Evolutionary conservation across 257 asterid species (phyloP), one percentile per base, ranked within the genome.

Genomic region (Nicotiana undulata): DNA sequence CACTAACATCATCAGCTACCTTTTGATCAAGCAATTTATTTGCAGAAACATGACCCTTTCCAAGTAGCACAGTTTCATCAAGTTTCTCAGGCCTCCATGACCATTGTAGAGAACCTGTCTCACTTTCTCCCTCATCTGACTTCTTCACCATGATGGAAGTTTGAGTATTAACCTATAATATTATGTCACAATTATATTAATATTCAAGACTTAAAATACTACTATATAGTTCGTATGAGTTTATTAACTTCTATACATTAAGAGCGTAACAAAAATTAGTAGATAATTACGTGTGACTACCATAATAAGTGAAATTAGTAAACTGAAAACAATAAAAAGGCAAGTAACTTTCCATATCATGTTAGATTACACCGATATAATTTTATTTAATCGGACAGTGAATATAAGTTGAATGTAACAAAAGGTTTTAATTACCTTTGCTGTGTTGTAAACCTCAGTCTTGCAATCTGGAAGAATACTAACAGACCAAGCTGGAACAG

Each of bases 401-500:
- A 34, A 49, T 49, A 49, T 49, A 49, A 12, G 55, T 12, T 11
- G 11, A 11, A 49, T 49, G 1, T 2, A 28, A 1, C 53, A 49
- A 11, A 37, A 37, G 46, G 10, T 7, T 46, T 11, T 24, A 8
- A 7, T 34, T 82, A 91, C 95, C 90, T 76, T 92, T 6, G 97
- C 98, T 0, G 98, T 92, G 86, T 93, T 93, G 85, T 84, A 92
- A 17, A 32, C 85, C 64, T 87, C 97, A 0, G 61, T 89, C 76
- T 89, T 88, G 20, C 98, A 92, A 79, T 92, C 98, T 0, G 93
- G 92, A 13, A 89, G 90, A 18, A 93, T 88, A 76, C 94, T 90
- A 18, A 92, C 97, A 2, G 97, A 92, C 98, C 98, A 93, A 6
- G 98, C 97, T 0, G 97, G 98, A 0, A 93, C 86, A 10, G 12